phyloP scores from a whole-genome alignment of 2,329 filamentous ascomycete species.

The Myriosclerotinia curreyana region DNA sequence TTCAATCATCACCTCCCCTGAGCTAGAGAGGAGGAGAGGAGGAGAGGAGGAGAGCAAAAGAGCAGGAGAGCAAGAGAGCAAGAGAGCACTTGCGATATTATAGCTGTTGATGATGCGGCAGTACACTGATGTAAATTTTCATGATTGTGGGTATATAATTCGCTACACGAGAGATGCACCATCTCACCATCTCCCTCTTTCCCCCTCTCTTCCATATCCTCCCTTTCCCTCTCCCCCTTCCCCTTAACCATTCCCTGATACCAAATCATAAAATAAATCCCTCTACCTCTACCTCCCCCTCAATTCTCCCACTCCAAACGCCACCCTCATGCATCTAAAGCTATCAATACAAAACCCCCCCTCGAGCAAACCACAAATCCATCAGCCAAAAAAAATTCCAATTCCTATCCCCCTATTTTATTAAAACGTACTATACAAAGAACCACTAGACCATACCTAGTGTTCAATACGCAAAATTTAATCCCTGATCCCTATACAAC shows the following conservation, averaged over 20 bases:
- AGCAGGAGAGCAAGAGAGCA: no score
- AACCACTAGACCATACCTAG: background rate
- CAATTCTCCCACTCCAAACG: no score
- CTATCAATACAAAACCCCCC: background rate
- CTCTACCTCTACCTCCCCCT: no score
- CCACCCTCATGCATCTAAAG: background rate
- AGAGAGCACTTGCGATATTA: no score
- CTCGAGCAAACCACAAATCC: background rate
- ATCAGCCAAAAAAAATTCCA: background rate
- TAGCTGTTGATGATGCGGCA: no score
- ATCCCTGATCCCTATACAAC: conserved; percentile 22
- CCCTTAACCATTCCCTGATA: background rate
- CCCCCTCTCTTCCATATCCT: background rate
- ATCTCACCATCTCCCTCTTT: background rate
- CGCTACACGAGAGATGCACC: background rate
- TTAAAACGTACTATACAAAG: conserved; percentile 9
- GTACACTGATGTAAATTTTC: background rate
- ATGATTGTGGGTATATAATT: conserved; percentile 10
- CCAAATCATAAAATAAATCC: background rate
- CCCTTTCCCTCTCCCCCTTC: no score
- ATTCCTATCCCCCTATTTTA: background rate
- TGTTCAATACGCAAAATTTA: conserved; percentile 9
- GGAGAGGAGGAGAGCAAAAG: no score
- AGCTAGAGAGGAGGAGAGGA: no score
- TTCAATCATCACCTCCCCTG: no score